These are phyloP conservation scores for Sporothrix variecibatus DNA, from an alignment of 2,329 filamentous ascomycete genomes.

Conservation along the genomic window DNA sequence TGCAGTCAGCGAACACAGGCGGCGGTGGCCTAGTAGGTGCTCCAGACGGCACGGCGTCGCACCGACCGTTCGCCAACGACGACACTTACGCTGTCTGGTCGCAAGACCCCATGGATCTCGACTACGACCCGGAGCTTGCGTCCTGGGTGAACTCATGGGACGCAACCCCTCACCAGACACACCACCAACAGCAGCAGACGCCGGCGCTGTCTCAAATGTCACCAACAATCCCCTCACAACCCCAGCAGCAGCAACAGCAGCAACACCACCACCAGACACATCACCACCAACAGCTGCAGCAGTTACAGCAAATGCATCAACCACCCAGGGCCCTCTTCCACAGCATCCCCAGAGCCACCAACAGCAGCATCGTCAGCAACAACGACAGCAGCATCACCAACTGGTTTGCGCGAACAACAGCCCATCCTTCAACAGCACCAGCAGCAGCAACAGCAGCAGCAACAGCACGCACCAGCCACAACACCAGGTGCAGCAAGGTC, in stretches of 20 bases:
- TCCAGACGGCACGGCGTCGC: too few relatives aligned
- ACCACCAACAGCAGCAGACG: background rate
- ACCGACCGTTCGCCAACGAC: conserved; percentile 1
- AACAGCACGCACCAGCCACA: background rate
- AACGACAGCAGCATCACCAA: conserved; percentile 10
- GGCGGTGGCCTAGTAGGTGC: background rate
- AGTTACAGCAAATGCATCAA: conserved; percentile 9
- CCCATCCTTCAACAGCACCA: background rate
- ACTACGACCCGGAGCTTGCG: conserved; percentile 35
- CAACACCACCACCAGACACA: background rate
- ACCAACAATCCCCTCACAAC: conserved; percentile 8
- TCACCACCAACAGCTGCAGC: conserved; percentile 8
- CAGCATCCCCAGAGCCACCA: background rate
- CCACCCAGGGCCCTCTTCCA: background rate
- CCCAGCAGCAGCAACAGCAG: background rate
- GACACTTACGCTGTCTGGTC: conserved; percentile 27
- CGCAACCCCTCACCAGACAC: conserved; percentile 5
- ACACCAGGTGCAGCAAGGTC: background rate
- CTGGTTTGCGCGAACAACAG: conserved; percentile 11
- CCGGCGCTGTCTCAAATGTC: conserved; percentile 3
- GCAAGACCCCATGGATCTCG: conserved; percentile 37
- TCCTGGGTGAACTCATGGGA: conserved; percentile 32
- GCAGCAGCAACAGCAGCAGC: conserved; percentile 17
- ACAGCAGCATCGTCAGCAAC: background rate
- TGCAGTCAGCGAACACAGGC: background rate